These are phyloP conservation scores for Graphilbum sp. DNA, from an alignment of 2,329 filamentous ascomycete genomes.

Conservation along the genomic window DNA sequence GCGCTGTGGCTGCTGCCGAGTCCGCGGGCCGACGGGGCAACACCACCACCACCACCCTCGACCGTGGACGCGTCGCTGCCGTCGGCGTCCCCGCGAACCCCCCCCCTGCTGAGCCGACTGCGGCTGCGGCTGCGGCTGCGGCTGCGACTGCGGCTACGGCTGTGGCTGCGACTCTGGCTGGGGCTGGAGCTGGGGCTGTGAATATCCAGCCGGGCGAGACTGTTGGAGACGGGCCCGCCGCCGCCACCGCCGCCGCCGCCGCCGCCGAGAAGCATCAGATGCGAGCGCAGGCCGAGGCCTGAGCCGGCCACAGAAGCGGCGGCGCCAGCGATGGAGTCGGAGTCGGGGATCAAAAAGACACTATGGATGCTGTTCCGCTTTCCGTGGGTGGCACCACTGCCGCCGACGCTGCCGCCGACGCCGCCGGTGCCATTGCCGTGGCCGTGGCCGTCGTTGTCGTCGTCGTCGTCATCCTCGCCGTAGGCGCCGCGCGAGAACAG, in stretches of 20 bases:
- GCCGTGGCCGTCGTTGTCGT: neutral
- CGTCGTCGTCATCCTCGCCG: slow-evolving; percentile 6
- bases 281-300: slow-evolving; percentile 3
- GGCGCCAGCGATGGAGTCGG: too few relatives aligned
- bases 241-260: slow-evolving; percentile 12
- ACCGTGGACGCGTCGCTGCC: slow-evolving; percentile 17
- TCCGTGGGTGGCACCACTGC: too few relatives aligned
- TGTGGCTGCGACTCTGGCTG: slow-evolving; percentile 4
- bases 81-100: too few relatives aligned
- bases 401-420: neutral
- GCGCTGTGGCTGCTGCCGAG: too few relatives aligned
- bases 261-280: slow-evolving; percentile 4
- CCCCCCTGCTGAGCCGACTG: too few relatives aligned
- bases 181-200: neutral
- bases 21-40: too few relatives aligned
- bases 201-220: neutral
- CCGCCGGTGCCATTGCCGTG: neutral
- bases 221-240: neutral
- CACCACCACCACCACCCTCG: slow-evolving; percentile 1
- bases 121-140: slow-evolving; percentile 23
- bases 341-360: too few relatives aligned
- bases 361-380: too few relatives aligned
- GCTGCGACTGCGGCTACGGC: slow-evolving; percentile 5
- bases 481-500: slow-evolving; percentile 18
- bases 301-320: neutral